Percentiles rank a stretch among this genome's conserved stretches.
Evolutionary conservation across 2,329 filamentous ascomycete genomes (phyloP).

Genomic region (Aspergillus spinulosporus): DNA sequence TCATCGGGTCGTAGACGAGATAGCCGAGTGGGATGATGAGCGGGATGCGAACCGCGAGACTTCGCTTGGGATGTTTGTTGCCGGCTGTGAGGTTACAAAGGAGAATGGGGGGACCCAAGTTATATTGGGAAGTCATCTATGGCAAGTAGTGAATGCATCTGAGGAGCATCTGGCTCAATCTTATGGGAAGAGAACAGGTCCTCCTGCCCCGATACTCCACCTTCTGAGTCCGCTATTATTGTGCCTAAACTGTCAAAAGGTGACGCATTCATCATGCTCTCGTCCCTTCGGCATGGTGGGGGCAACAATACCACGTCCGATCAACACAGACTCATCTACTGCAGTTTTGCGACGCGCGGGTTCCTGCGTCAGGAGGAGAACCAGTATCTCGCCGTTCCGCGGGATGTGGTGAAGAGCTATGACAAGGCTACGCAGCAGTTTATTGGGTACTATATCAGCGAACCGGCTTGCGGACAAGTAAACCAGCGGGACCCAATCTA

Average conservation of each 20-base stretch:
- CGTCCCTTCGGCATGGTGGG: conserved; percentile 38
- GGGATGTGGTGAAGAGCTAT: conserved; percentile 15
- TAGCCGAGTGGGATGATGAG: conserved; percentile 6
- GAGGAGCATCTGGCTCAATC: not conserved
- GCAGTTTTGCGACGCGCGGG: conserved; percentile 36
- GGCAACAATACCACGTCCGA: conserved; percentile 34
- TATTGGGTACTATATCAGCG: conserved; percentile 23
- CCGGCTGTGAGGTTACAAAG: conserved; percentile 26
- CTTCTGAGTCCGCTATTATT: conserved; percentile 22
- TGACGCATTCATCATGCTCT: conserved; percentile 41
- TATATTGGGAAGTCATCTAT: conserved; percentile 32
- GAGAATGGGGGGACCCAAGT: conserved; percentile 35
- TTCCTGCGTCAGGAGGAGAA: conserved; percentile 44
- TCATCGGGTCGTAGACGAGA: conserved; percentile 10
- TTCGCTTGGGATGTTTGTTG: conserved; percentile 27
- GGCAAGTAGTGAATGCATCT: conserved; percentile 8
- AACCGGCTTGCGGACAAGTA: conserved; percentile 18
- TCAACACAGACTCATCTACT: conserved; percentile 35
- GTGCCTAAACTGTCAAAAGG: conserved; percentile 37
- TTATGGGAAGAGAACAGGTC: not conserved
- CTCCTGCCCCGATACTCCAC: conserved; percentile 14
- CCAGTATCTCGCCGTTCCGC: conserved; percentile 33
- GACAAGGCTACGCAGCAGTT: conserved; percentile 19
- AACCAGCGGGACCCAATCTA: conserved; percentile 17
- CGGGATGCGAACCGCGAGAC: conserved; percentile 22